These are phyloP conservation scores for Trifolium fragiferum DNA, from an alignment of 306 rosid species.

Conservation along the genomic window DNA sequence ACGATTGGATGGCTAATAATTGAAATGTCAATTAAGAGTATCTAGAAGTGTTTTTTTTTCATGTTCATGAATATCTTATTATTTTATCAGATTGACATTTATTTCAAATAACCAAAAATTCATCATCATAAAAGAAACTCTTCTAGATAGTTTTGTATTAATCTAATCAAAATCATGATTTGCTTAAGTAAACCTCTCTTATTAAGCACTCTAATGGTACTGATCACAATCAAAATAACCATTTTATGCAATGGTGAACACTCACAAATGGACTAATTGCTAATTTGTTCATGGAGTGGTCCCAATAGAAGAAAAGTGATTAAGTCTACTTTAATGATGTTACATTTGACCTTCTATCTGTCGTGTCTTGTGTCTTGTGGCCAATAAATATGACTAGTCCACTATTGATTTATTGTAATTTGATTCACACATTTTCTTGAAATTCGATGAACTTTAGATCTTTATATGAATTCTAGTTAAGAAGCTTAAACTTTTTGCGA, in stretches of 20 bases:
- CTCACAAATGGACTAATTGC: background rate
- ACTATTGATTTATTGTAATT: background rate
- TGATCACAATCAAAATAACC: background rate
- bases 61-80: no score
- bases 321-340: background rate
- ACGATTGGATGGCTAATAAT: no score
- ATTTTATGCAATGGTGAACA: background rate
- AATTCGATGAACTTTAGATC: background rate
- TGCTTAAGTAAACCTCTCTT: background rate
- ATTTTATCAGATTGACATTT: no score
- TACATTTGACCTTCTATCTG: background rate
- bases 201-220: background rate
- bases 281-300: background rate
- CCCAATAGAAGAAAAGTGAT: background rate
- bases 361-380: background rate
- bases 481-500: background rate
- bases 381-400: background rate
- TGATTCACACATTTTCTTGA: background rate
- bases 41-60: no score
- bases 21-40: no score
- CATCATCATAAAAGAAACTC: no score
- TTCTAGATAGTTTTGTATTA: no score
- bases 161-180: background rate
- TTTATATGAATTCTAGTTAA: background rate
- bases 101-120: no score